A percentile compares a stretch with the other conserved stretches of the same genome.
phyloP scores from a whole-genome alignment of 139 green algal species.

The Chlorokybus atmophyticus region DNA sequence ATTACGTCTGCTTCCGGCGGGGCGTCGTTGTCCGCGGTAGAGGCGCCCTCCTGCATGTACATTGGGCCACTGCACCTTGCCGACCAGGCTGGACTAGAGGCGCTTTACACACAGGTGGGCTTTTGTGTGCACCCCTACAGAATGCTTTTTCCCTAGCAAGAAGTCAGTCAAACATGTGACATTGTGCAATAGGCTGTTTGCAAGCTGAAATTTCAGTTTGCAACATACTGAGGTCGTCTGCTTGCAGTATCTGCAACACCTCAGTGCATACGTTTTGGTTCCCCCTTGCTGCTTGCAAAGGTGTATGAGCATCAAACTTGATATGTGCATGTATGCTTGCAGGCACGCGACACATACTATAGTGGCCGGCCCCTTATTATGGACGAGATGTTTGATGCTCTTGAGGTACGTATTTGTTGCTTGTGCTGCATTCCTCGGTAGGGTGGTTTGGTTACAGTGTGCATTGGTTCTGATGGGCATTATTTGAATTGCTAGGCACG shows the following conservation, averaged over 20 bases:
- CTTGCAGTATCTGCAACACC: too few relatives aligned
- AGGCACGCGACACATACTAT: slow-evolving; percentile 14
- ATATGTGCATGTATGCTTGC: too few relatives aligned
- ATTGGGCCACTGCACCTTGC: slow-evolving; percentile 16
- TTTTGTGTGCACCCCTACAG: too few relatives aligned
- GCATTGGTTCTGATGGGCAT: neutral
- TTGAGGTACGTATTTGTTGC: slow-evolving; percentile 7
- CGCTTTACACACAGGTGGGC: slow-evolving; percentile 18
- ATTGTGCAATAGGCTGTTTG: too few relatives aligned
- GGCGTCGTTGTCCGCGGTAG: neutral
- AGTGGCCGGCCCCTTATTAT: slow-evolving; percentile 13
- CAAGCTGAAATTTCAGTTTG: too few relatives aligned
- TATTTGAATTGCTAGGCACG: neutral
- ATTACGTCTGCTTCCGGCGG: too few relatives aligned
- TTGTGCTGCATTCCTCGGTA: neutral
- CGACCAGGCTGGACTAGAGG: slow-evolving; percentile 5
- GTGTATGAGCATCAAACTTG: too few relatives aligned
- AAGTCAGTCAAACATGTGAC: too few relatives aligned
- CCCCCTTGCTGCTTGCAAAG: too few relatives aligned
- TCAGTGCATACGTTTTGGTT: too few relatives aligned
- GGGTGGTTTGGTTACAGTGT: neutral
- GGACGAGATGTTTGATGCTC: slow-evolving; percentile 18
- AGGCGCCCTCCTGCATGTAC: slow-evolving; percentile 17
- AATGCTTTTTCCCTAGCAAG: too few relatives aligned
- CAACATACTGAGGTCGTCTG: too few relatives aligned